phyloP scores from a whole-genome alignment of 2,329 filamentous ascomycete species.

The Epichloe hybrida region DNA sequence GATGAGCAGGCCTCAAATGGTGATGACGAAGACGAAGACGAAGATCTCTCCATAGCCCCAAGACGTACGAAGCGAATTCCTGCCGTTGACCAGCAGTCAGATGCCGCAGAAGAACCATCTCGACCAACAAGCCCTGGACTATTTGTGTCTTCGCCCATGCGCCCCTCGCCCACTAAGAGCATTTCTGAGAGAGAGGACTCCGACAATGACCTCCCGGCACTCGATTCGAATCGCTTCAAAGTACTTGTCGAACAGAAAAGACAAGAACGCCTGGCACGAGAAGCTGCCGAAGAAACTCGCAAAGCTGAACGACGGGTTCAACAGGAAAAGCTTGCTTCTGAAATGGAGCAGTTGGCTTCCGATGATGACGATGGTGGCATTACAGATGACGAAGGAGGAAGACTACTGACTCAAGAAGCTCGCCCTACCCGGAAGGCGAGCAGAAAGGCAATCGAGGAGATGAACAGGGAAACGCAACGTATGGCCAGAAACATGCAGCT shows the following conservation, averaged over 20 bases:
- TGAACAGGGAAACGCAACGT: conserved; percentile 87
- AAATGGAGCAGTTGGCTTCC: conserved; percentile 21
- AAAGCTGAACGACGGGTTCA: conserved; percentile 28
- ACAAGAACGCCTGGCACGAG: conserved; percentile 53
- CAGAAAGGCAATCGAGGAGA: conserved; percentile 89
- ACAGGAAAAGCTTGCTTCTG: conserved; percentile 21
- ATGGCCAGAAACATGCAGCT: conserved; percentile 84
- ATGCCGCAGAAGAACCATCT: conserved; percentile 7
- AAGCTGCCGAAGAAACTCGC: conserved; percentile 43
- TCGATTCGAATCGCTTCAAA: conserved; percentile 48
- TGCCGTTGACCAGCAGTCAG: conserved; percentile 19
- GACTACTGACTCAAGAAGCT: conserved; percentile 52
- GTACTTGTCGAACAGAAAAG: conserved; percentile 61
- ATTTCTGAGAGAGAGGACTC: conserved; percentile 24
- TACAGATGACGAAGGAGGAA: conserved; percentile 49
- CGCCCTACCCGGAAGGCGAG: conserved; percentile 73
- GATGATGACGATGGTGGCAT: conserved; percentile 36
- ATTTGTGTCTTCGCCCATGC: conserved; percentile 40
- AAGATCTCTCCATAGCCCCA: conserved; percentile 26
- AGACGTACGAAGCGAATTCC: conserved; percentile 26
- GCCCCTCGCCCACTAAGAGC: conserved; percentile 18
- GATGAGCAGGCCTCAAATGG: conserved; percentile 10
- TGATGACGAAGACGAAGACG: conserved; percentile 20
- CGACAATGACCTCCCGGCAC: conserved; percentile 33
- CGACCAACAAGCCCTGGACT: conserved; percentile 30